Evolutionary conservation across 768 basidiomycete genomes (phyloP).

Genomic region (Rhizopogon salebrosus): DNA sequence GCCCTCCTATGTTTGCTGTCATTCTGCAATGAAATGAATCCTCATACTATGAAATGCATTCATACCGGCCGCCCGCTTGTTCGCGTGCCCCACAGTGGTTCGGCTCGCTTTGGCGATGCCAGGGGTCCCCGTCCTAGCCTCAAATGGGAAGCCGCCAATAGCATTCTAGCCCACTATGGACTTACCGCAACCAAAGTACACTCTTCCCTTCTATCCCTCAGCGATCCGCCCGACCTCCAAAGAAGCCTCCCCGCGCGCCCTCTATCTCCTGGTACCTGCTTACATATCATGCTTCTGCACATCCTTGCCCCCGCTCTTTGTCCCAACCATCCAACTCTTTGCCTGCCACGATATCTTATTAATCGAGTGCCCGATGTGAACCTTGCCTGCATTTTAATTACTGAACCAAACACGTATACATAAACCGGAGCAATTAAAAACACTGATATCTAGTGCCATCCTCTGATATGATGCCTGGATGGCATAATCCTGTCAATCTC

Average conservation of each 20-base stretch:
- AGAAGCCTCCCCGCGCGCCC: constrained; percentile 7
- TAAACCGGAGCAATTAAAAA: too few relatives aligned
- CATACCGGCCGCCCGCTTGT: background rate
- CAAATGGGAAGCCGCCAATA: background rate
- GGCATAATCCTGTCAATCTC: background rate
- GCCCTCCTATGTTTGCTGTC: constrained; percentile 1
- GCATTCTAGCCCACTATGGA: constrained; percentile 11
- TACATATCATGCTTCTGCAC: constrained; percentile 9
- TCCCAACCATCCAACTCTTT: background rate
- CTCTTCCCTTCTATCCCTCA: constrained; percentile 11
- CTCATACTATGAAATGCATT: background rate
- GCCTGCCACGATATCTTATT: too few relatives aligned
- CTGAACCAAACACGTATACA: background rate
- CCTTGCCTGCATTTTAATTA: background rate
- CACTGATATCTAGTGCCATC: too few relatives aligned
- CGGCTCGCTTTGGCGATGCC: constrained; percentile 24
- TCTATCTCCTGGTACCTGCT: constrained; percentile 11
- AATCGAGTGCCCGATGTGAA: too few relatives aligned
- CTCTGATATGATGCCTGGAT: too few relatives aligned
- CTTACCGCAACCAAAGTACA: constrained; percentile 1
- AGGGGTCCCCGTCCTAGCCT: constrained; percentile 22
- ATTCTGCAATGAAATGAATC: background rate
- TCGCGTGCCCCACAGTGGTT: constrained; percentile 13
- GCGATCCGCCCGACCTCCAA: constrained; percentile 27
- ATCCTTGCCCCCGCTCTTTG: background rate